Base-by-base conservation (phyloP, 2,329 filamentous ascomycete genomes). In the Chaetomium globosum region DNA sequence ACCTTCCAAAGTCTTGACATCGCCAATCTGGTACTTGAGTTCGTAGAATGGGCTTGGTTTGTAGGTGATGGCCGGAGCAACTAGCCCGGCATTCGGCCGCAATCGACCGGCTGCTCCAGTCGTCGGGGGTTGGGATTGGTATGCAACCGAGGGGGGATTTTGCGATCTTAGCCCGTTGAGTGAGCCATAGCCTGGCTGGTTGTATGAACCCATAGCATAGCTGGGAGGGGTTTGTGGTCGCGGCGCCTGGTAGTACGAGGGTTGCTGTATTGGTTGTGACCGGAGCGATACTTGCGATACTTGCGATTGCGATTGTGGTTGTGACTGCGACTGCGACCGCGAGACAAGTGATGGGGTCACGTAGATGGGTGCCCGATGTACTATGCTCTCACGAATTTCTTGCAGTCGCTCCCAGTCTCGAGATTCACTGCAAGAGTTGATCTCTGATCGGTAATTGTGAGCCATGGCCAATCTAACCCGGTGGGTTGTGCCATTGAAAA, bases 41-140 rank as follows among this genome's bases (percentile, higher is more conserved):
- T 85, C 85, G 74, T 94, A 97, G 76, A 97, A 99, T 0, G 95
- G 94, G 73, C 92, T 97, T 4, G 87, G 77, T 73, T 91, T 94
- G 79, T 82, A 83, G 12, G 75, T 65, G 12, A 77, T 73, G 46
- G 21, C 64, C 39, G 64, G 57, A 19, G 33, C 21, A 13, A 46
- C 52, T n/a, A 67, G 36, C 26, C 60, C 30, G 26, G 33, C n/a
- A 46, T 19, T 39, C 16, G 61, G 55, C 39, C 59, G 61, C 23
- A 36, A 12, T n/a, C 59, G 65, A 31, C 26, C 28, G 12, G 46
- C 19, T 39, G 26, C 28, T 19, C 58, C 49, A 8, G 19, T 46
- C 13, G 56, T 28, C n/a, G 57, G 21, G 9, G 28, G 4, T 33
- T 33, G 59, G 21, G 60, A 67, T 33, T 33, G 59, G 21, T 62